A percentile compares a stretch with the other conserved stretches of the same genome.
Evolutionary conservation across 2,329 filamentous ascomycete species (phyloP).

Genomic region (Aspergillus pseudonomiae): DNA sequence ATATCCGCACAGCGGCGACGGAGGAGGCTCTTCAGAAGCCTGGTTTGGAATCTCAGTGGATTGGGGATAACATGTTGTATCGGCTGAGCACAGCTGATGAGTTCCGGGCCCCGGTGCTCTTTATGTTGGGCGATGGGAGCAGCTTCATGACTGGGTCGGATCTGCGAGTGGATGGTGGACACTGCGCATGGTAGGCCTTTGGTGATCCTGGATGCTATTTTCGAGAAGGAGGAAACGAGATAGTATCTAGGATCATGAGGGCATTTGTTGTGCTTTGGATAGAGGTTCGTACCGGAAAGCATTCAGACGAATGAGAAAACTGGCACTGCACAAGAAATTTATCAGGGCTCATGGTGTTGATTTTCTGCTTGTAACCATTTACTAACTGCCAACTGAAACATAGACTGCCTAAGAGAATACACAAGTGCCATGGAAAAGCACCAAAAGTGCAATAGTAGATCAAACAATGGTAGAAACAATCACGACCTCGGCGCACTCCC

Average conservation of each 20-base stretch:
- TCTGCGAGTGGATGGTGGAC: constrained; percentile 35
- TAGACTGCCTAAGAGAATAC: too few relatives aligned
- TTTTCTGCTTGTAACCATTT: too few relatives aligned
- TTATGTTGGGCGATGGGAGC: constrained; percentile 36
- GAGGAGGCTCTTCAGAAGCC: constrained; percentile 20
- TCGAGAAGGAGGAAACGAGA: too few relatives aligned
- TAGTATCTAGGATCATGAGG: too few relatives aligned
- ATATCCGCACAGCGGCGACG: constrained; percentile 22
- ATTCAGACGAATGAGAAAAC: too few relatives aligned
- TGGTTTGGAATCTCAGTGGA: constrained; percentile 20
- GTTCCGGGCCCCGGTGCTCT: constrained; percentile 34
- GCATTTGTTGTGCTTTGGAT: too few relatives aligned
- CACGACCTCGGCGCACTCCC: neutral
- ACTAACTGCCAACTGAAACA: too few relatives aligned
- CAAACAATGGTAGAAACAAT: neutral
- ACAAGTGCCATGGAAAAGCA: too few relatives aligned
- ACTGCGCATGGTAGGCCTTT: constrained; percentile 14
- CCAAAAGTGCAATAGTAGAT: too few relatives aligned
- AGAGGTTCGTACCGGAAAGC: too few relatives aligned
- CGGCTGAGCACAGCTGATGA: constrained; percentile 30
- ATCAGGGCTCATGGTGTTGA: too few relatives aligned
- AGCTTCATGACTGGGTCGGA: constrained; percentile 42
- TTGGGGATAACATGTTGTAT: constrained; percentile 25
- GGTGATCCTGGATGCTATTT: neutral
- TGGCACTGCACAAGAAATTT: too few relatives aligned